Conservation (phyloP, 192 early-diverging fungal species). For the Coemansia sp. region DNA sequence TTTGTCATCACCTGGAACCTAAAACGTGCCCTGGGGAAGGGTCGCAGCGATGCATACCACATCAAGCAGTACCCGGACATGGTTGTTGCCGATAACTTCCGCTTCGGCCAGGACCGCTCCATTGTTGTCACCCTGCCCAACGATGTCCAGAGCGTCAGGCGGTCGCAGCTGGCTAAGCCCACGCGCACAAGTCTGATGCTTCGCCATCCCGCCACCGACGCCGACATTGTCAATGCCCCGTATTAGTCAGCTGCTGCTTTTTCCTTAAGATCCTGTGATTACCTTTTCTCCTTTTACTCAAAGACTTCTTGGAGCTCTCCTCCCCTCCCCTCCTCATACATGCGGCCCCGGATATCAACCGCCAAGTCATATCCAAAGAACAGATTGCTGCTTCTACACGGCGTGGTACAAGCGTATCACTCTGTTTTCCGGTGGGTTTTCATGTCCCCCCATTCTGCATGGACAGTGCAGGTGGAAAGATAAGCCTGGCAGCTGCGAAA, state of each 20-base stretch:
- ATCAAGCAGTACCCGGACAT: conserved; percentile 83
- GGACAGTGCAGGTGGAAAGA: no score
- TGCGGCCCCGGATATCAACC: neutral
- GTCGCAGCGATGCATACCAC: conserved; percentile 72
- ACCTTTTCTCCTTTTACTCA: no score
- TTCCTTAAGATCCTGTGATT: no score
- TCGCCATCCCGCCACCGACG: conserved; percentile 7
- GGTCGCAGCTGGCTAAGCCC: conserved; percentile 63
- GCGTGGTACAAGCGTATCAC: no score
- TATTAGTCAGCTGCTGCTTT: conserved; percentile 10
- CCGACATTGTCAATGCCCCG: conserved; percentile 28
- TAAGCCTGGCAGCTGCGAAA: no score
- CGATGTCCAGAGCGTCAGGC: conserved; percentile 69
- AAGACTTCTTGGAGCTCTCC: no score
- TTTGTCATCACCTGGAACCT: conserved; percentile 95
- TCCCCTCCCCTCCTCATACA: no score
- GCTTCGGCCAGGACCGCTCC: conserved; percentile 75
- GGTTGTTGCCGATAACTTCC: conserved; percentile 91
- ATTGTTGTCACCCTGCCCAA: conserved; percentile 84
- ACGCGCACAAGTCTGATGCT: conserved; percentile 49
- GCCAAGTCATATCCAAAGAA: conserved; percentile 4
- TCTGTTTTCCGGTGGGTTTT: no score
- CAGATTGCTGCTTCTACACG: neutral
- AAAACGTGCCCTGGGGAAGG: conserved; percentile 72
- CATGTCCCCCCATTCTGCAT: no score